phyloP scores from a whole-genome alignment of 1,284 basidiomycete species.

The Pseudozyma sp. region DNA sequence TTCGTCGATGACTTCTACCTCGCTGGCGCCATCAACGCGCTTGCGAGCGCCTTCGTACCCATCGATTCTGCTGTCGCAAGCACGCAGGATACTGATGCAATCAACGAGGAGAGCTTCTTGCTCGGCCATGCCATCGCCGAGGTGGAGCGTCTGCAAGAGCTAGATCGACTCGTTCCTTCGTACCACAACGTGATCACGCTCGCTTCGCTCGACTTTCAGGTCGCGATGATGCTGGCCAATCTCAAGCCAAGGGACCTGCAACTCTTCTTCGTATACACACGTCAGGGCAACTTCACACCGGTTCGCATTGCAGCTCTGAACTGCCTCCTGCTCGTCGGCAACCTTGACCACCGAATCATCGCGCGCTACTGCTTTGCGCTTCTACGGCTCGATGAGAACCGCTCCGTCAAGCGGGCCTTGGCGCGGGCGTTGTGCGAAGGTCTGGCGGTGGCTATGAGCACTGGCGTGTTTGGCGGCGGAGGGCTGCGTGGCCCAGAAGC shows the following conservation, averaged over 20 bases:
- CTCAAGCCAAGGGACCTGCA: conserved; percentile 84
- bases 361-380: conserved; percentile 91
- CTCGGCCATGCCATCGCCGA: conserved; percentile 55
- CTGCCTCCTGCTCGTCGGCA: conserved; percentile 86
- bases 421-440: conserved; percentile 87
- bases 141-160: conserved; percentile 89
- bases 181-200: conserved; percentile 93
- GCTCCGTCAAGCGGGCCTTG: conserved; percentile 84
- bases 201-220: conserved; percentile 71
- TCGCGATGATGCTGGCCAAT: conserved; percentile 55
- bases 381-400: conserved; percentile 85
- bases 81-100: conserved; percentile 50
- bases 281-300: conserved; percentile 80
- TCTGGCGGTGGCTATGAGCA: conserved; percentile 84
- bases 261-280: conserved; percentile 86
- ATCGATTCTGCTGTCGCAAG: conserved; percentile 51
- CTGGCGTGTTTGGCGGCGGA: conserved; percentile 81
- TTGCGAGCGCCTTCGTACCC: conserved; percentile 79
- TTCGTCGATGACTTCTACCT: conserved; percentile 93
- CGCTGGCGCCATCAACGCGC: conserved; percentile 83
- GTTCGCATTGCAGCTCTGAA: conserved; percentile 93
- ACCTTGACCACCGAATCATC: conserved; percentile 73
- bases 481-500: conserved; percentile 47
- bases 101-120: conserved; percentile 55
- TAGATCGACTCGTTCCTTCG: conserved; percentile 94